A percentile compares a stretch with the other conserved stretches of the same genome.
These are phyloP conservation scores for Penicillium cataractarum DNA, from an alignment of 495 filamentous ascomycete species.

Conservation along the genomic window DNA sequence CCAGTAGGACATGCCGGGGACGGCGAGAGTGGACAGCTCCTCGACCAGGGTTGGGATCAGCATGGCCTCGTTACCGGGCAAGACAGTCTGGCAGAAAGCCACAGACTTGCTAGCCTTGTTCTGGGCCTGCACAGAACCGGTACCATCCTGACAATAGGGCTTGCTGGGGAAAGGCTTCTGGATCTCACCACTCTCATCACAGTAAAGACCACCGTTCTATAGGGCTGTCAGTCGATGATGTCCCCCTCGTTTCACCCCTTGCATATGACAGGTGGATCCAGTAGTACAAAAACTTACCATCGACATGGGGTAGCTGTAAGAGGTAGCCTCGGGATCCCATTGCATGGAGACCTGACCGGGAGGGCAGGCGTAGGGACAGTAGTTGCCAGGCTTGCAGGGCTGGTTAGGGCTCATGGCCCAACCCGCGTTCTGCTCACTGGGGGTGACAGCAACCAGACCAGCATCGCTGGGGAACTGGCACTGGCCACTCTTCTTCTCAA, in stretches of 20 bases:
- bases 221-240: constrained; percentile 28
- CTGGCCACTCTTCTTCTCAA: constrained; percentile 50
- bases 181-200: constrained; percentile 66
- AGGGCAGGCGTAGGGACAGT: constrained; percentile 80
- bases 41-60: constrained; percentile 74
- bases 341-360: constrained; percentile 77
- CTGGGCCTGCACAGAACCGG: constrained; percentile 61
- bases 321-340: constrained; percentile 72
- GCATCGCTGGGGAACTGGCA: constrained; percentile 71
- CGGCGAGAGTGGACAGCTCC: constrained; percentile 60
- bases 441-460: constrained; percentile 70
- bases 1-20: constrained; percentile 75
- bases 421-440: constrained; percentile 66
- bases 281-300: constrained; percentile 61
- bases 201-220: constrained; percentile 78
- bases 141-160: constrained; percentile 74
- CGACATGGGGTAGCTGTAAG: constrained; percentile 69
- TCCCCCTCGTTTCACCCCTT: constrained; percentile 18
- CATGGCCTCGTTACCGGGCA: constrained; percentile 89
- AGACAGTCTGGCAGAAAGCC: constrained; percentile 80
- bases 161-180: constrained; percentile 71
- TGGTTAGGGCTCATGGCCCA: constrained; percentile 86
- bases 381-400: constrained; percentile 66
- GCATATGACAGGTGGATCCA: constrained; percentile 22
- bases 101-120: constrained; percentile 66